Percentiles rank a stretch among this genome's conserved stretches.
phyloP scores from a whole-genome alignment of 2,329 filamentous ascomycete genomes.

The Albophoma yamanashiensis region DNA sequence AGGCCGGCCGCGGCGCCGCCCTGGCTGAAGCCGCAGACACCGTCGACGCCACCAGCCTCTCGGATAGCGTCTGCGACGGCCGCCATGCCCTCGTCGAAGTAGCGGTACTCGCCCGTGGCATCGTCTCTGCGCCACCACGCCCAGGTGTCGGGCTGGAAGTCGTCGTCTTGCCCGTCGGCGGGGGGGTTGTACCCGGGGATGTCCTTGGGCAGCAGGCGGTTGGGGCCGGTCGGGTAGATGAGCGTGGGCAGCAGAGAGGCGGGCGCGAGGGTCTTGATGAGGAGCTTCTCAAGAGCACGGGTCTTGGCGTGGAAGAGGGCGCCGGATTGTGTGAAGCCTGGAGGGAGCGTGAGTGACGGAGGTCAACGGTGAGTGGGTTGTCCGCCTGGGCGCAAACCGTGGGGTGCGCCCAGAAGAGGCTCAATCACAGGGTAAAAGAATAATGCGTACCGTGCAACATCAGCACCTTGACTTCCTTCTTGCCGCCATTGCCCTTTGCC shows the following conservation, averaged over 20 bases:
- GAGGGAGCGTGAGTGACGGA: not conserved
- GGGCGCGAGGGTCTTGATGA: slow-evolving; percentile 61
- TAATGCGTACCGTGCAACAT: slow-evolving; percentile 58
- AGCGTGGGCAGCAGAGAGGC: slow-evolving; percentile 42
- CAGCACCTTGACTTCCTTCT: slow-evolving; percentile 53
- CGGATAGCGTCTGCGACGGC: slow-evolving; percentile 50
- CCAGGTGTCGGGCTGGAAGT: slow-evolving; percentile 56
- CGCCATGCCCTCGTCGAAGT: slow-evolving; percentile 57
- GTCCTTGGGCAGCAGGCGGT: slow-evolving; percentile 50
- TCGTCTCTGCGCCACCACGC: slow-evolving; percentile 74
- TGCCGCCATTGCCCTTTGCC: slow-evolving; percentile 22
- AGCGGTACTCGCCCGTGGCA: slow-evolving; percentile 50
- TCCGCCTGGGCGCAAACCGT: not conserved
- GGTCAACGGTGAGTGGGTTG: not conserved
- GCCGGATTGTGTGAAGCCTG: slow-evolving; percentile 85
- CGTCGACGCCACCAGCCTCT: slow-evolving; percentile 60
- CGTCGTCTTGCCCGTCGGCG: slow-evolving; percentile 21
- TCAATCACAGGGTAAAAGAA: too few species aligned
- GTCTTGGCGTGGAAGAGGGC: slow-evolving; percentile 79
- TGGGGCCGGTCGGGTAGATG: slow-evolving; percentile 60
- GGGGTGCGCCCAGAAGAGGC: not conserved
- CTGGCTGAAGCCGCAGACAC: slow-evolving; percentile 74
- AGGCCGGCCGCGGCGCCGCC: slow-evolving; percentile 64
- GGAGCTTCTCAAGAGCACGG: slow-evolving; percentile 71
- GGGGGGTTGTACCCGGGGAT: slow-evolving; percentile 56